Evolutionary conservation across 1,284 basidiomycete genomes (phyloP), one percentile per base, ranked within the genome.

Genomic region (Ustilago bromivora): DNA sequence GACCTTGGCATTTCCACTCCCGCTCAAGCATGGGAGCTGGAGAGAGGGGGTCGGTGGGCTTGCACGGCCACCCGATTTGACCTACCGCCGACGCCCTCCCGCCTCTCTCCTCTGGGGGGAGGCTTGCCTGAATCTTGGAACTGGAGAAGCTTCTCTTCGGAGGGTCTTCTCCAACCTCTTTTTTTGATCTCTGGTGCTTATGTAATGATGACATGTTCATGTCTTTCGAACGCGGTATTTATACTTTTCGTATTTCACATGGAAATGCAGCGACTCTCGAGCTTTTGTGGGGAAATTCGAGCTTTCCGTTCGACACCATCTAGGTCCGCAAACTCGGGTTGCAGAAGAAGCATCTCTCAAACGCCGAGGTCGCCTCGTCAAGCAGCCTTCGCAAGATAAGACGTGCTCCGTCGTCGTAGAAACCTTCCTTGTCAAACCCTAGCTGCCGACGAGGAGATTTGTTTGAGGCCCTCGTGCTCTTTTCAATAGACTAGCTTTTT

Each of bases 1-100:
- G 75, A 77, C 75, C 75, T 77, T 77, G 75, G 75, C 75, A 77
- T 72, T 77, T 77, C 75, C 75, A 73, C 71, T 77, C 75, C 58
- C 75, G 75, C 75, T 77, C 75, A 77, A 35, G 75, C 75, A 77
- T 77, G 75, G 53, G 75, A 61, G 71, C 67, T 77, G 75, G 75
- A 73, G 75, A 77, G 75, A 73, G 75, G 75, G 71, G 63, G 67
- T 73, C 75, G 67, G 66, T 63, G 75, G 75, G 75, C 75, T 77
- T 77, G 75, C 75, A 77, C 75, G 71, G 75, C 75, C 75, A 77
- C 75, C 75, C 75, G 63, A 64, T 77, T 77, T 77, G 75, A 62
- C 75, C 71, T 71, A 77, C 75, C 71, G 75, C 66, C 67, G 75
- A 73, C 66, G 66, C 66, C 75, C 71, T 77, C 75, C 71, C 75